Conservation (phyloP, 139 green algal genomes). For the Limnomonas spitsbergensis region DNA sequence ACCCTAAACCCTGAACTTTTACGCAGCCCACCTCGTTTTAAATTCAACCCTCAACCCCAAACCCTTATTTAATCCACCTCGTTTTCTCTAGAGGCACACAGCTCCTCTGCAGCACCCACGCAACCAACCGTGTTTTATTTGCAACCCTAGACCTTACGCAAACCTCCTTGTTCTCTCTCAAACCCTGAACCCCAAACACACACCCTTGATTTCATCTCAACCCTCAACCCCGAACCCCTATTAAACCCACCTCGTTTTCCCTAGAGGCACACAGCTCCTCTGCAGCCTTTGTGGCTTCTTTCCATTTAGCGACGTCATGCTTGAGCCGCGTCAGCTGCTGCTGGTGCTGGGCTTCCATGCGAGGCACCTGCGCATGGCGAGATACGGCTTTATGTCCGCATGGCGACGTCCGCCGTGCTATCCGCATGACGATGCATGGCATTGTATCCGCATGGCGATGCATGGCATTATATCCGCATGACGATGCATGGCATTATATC, state of each 20-base stretch:
- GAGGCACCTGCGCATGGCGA: not conserved
- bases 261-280: not conserved
- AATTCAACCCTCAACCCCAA: too few species aligned
- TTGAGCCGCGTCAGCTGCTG: conserved; percentile 8
- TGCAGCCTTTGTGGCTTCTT: not conserved
- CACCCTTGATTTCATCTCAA: not conserved
- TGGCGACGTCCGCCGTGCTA: not conserved
- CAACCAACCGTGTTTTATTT: not conserved
- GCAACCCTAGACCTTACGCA: too few species aligned
- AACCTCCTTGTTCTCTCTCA: too few species aligned
- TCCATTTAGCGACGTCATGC: not conserved
- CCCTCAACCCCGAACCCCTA: not conserved
- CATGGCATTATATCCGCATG: not conserved
- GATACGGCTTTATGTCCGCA: not conserved
- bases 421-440: not conserved
- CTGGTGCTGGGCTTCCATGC: not conserved
- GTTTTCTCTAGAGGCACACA: not conserved
- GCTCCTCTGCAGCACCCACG: not conserved
- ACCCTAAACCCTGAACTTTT: too few species aligned
- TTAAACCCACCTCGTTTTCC: not conserved
- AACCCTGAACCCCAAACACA: not conserved
- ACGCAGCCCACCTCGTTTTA: too few species aligned
- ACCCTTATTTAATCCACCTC: too few species aligned
- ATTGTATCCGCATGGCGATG: not conserved
- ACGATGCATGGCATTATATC: not conserved